Evolutionary conservation across 139 green algal species (phyloP), one percentile per base, ranked within the genome.

Genomic region (Asterochloris sp.): DNA sequence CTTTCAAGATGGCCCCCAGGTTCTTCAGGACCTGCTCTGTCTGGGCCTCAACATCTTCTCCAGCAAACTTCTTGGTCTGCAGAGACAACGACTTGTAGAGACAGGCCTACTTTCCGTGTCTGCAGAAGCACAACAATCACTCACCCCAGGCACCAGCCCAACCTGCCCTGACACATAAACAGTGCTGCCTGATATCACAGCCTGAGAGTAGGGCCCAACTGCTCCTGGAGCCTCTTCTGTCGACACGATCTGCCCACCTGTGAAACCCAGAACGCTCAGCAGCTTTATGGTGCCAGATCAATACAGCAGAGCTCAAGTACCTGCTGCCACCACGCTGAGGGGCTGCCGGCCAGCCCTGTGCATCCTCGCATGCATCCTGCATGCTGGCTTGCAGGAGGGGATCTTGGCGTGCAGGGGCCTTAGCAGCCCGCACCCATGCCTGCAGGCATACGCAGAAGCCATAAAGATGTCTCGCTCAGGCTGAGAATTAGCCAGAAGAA

Each of bases 181-280:
- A 21, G 91, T 94, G 84, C 90, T 91, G 28, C 91, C 93, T 1
- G 92, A 90, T 83, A 96, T 95, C 83, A 96, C 92, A 12, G 91
- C 92, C 79, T 98, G 96, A 24, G 89, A 95, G 87, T 99, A 99
- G 0, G 97, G 94, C 10, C 97, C 97, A 16, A 99, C 86, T 12
- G 97, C 95, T 13, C 91, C 93, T 15, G 97, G 97, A 13, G 97
- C 95, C 23, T 96, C 87, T 21, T 92, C 88, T 12, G 92, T 95
- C 76, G 73, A 85, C n/a, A 96, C 84, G 16, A 94, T 83, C 71
- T 90, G 62, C 62, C 64, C 47, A n/a, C 69, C 76, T 86, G 82
- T 63, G 61, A 19, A 13, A 9, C n/a, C 9, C 54, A 19, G 17
- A 15, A 80, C 10, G 17, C 47, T 61, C 15, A 26, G 67, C 23